Conservation (phyloP, 2,329 filamentous ascomycete genomes). For the Arthrobotrys sinensis region DNA sequence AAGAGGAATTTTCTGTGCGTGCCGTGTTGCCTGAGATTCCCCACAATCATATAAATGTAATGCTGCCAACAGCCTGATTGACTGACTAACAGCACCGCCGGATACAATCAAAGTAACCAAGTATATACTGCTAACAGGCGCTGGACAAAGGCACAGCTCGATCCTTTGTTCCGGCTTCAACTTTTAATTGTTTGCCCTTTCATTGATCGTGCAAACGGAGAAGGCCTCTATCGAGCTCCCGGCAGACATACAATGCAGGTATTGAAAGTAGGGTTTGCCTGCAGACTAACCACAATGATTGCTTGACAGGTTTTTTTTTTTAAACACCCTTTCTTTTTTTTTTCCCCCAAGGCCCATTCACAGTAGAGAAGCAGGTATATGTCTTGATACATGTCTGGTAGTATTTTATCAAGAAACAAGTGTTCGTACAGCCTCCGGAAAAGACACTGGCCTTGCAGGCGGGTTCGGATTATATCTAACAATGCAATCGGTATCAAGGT, state of each 20-base stretch:
- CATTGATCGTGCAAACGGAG: conserved; percentile 12
- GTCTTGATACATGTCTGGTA: background rate
- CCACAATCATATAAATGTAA: background rate
- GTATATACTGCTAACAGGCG: background rate
- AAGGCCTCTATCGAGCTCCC: conserved; percentile 22
- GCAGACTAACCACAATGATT: conserved; percentile 29
- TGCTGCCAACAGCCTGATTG: background rate
- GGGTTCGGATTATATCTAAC: conserved; percentile 13
- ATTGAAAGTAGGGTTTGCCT: conserved; percentile 41
- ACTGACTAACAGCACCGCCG: background rate
- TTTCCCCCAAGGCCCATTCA: conserved; percentile 11
- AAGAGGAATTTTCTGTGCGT: conserved; percentile 34
- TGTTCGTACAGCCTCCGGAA: background rate
- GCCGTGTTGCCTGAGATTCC: conserved; percentile 47
- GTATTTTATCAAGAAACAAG: background rate
- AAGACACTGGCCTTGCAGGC: background rate
- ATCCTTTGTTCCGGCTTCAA: conserved; percentile 42
- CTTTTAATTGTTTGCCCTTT: conserved; percentile 9
- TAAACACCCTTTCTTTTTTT: conserved; percentile 10
- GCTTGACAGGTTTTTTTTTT: conserved; percentile 23
- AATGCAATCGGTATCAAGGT: conserved; percentile 4
- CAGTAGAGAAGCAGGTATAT: background rate
- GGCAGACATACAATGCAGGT: background rate
- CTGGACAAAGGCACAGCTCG: conserved; percentile 16
- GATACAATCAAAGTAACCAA: background rate